Evolutionary conservation across 2,329 filamentous ascomycete species (phyloP), one percentile per base, ranked within the genome.

Genomic region (Phaeophleospora eucalypticola): DNA sequence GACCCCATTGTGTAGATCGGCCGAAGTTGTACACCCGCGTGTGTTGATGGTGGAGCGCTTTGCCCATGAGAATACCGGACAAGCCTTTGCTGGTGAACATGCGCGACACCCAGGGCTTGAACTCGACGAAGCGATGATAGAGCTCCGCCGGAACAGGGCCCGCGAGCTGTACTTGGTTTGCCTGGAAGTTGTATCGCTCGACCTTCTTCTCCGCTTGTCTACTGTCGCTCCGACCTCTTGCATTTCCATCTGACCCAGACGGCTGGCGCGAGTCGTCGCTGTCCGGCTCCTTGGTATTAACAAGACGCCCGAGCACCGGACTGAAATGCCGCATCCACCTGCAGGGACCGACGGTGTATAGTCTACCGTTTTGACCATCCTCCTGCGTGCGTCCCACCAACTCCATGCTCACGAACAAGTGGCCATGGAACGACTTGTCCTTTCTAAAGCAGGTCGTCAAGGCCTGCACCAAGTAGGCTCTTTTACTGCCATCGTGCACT

Each of bases 61-160:
- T 85, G 67, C 93, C 89, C 16, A 96, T 73, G 37, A 96, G 76
- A 52, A 81, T 83, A 15, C 91, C 91, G 40, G 86, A 79, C 3
- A 96, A 60, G 43, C 89, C 90, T 20, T 80, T 80, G 8, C 81
- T 80, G 1, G 83, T 85, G 69, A 95, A 97, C 83, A 96, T 94
- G 54, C 83, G 81, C 41, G 87, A 87, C 45, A 97, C 86, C 61
- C 95, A 88, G 19, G 90, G 89, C 46, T 83, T 86, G 69, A 96
- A 96, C 65, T 95, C 90, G 47, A 96, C 90, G 62, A 86, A 97
- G 56, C 89, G 86, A 65, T 96, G 90, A 66, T 95, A 95, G 27
- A 97, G 74, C 52, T 82, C 75, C 2, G 81, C 73, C 0, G 91
- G 90, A 0, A 93, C 84, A 0, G 91, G 91, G 0, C 91, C 91